These are phyloP conservation scores for Aspergillus sp. DNA, from an alignment of 2,329 filamentous ascomycete species.

Conservation along the genomic window DNA sequence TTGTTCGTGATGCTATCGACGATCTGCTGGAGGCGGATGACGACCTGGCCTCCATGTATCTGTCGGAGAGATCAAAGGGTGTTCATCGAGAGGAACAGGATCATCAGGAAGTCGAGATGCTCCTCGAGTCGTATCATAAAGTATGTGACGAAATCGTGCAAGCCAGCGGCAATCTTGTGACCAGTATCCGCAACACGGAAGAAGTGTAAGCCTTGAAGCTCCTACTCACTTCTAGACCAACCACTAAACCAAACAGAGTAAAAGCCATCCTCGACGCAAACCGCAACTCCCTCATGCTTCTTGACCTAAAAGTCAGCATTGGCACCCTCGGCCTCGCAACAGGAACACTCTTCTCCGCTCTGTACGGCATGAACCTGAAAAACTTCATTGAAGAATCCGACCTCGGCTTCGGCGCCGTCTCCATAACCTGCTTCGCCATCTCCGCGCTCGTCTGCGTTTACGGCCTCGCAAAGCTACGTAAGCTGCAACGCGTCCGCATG, in stretches of 20 bases:
- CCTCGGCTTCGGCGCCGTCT: conserved; percentile 81
- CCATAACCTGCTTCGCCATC: conserved; percentile 70
- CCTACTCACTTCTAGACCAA: background rate
- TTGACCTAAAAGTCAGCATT: conserved; percentile 95
- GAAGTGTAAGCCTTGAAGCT: conserved; percentile 73
- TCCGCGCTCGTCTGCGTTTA: conserved; percentile 80
- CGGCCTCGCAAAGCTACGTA: conserved; percentile 79
- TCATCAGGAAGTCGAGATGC: conserved; percentile 95
- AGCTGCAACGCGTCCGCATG: conserved; percentile 89
- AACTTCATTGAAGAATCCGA: conserved; percentile 97
- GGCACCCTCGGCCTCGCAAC: conserved; percentile 92
- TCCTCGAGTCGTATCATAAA: conserved; percentile 96
- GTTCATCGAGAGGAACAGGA: conserved; percentile 76
- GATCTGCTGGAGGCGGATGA: conserved; percentile 96
- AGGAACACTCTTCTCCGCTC: conserved; percentile 92
- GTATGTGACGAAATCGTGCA: conserved; percentile 98
- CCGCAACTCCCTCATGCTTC: conserved; percentile 95
- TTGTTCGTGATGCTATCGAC: conserved; percentile 93
- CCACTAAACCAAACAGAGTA: conserved; percentile 61
- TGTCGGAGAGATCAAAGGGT: conserved; percentile 83
- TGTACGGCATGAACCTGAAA: conserved; percentile 99
- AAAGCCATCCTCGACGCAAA: conserved; percentile 98
- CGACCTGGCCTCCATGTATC: conserved; percentile 91
- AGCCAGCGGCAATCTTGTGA: conserved; percentile 88
- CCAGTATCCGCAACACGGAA: conserved; percentile 94